A percentile compares a stretch with the other conserved stretches of the same genome.
These are phyloP conservation scores for Malassezia slooffiae DNA, from an alignment of 1,284 basidiomycete species.

Conservation along the genomic window DNA sequence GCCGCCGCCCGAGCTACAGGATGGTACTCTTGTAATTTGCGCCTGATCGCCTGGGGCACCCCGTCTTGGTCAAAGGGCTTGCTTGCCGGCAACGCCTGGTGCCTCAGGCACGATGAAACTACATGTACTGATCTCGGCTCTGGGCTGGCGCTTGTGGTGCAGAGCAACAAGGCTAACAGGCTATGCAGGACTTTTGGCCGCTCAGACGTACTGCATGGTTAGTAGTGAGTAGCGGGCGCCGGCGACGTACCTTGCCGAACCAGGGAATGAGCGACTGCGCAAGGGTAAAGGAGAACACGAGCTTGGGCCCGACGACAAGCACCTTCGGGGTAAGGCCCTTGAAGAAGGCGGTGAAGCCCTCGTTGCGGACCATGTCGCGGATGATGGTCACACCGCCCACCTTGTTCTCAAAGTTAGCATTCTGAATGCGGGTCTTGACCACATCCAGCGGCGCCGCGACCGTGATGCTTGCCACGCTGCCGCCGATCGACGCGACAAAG, in stretches of 20 bases:
- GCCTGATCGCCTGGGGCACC: conserved; percentile 25
- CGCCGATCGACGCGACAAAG: conserved; percentile 67
- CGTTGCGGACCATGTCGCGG: conserved; percentile 74
- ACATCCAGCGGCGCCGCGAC: conserved; percentile 91
- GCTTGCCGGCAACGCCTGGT: conserved; percentile 37
- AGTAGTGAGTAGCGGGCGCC: background rate
- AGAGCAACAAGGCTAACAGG: too few relatives aligned
- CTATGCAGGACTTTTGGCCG: background rate
- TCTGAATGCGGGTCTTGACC: conserved; percentile 79
- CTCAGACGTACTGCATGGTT: conserved; percentile 1
- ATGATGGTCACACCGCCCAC: conserved; percentile 73
- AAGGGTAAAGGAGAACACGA: conserved; percentile 94
- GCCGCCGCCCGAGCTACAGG: conserved; percentile 12
- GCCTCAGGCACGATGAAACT: conserved; percentile 23
- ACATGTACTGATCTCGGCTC: conserved; percentile 8
- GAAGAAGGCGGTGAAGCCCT: conserved; percentile 80
- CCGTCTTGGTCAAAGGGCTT: conserved; percentile 26
- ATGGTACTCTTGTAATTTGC: conserved; percentile 43
- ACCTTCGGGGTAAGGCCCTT: conserved; percentile 76
- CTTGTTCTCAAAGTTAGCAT: conserved; percentile 89
- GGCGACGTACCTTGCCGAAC: conserved; percentile 58
- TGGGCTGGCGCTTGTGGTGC: too few relatives aligned
- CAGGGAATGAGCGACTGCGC: conserved; percentile 90
- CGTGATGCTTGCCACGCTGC: conserved; percentile 87
- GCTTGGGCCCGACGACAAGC: conserved; percentile 90